Conservation (phyloP, 208 protist genomes). For the Vickermania spadyakhi region DNA sequence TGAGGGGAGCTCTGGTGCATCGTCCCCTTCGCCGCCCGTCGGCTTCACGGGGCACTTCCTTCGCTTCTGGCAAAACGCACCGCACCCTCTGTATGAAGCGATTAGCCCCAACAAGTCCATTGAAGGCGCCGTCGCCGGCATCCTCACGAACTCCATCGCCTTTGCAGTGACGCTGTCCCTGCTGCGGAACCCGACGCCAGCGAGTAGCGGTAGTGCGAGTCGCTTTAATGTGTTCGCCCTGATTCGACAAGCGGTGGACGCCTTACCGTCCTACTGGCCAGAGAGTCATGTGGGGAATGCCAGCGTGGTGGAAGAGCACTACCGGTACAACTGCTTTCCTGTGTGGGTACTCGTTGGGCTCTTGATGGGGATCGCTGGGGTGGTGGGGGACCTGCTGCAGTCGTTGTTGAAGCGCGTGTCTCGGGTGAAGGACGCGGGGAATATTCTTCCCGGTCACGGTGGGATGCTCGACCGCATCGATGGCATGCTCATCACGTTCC, state of each 20-base stretch:
- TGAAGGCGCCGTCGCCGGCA: slow-evolving; percentile 67
- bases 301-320: background rate
- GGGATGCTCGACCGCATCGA: slow-evolving; percentile 88
- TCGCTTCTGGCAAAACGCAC: slow-evolving; percentile 17
- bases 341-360: slow-evolving; percentile 48
- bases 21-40: background rate
- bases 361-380: slow-evolving; percentile 51
- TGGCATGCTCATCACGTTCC: slow-evolving; percentile 70
- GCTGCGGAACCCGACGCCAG: background rate
- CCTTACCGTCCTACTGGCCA: slow-evolving; percentile 13
- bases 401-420: slow-evolving; percentile 83
- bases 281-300: no score
- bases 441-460: slow-evolving; percentile 82
- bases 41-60: background rate
- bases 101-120: slow-evolving; percentile 89
- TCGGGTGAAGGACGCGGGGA: slow-evolving; percentile 77
- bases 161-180: slow-evolving; percentile 32
- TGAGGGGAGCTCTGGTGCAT: background rate
- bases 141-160: slow-evolving; percentile 35
- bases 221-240: slow-evolving; percentile 12
- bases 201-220: slow-evolving; percentile 7
- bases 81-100: slow-evolving; percentile 38
- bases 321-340: slow-evolving; percentile 18
- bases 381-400: slow-evolving; percentile 83
- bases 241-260: slow-evolving; percentile 7